phyloP scores from a whole-genome alignment of 441 rosid species.

The Bruguiera hainesii region DNA sequence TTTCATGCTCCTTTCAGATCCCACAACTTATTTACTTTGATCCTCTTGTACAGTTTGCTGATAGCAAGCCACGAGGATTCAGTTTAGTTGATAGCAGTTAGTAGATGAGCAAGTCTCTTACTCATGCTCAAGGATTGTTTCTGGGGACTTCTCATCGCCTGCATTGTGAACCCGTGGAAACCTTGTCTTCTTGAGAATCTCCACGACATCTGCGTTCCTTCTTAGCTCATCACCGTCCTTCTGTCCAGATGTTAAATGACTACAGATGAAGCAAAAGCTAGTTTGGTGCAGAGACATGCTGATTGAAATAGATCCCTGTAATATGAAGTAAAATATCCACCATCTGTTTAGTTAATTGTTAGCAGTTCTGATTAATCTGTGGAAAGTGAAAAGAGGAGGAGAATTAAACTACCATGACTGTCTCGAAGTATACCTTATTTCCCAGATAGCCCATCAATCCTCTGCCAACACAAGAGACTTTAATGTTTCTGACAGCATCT shows the following conservation, averaged over 20 bases:
- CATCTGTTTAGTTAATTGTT: constrained; percentile 4
- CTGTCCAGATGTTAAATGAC: constrained; percentile 93
- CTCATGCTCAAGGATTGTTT: constrained; percentile 93
- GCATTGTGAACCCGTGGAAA: constrained; percentile 65
- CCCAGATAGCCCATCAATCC: constrained; percentile 98
- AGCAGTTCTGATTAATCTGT: constrained; percentile 6
- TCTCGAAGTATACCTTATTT: constrained; percentile 62
- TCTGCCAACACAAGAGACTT: constrained; percentile 96
- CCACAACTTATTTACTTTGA: not conserved
- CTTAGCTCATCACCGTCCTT: constrained; percentile 96
- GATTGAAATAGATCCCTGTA: constrained; percentile 92
- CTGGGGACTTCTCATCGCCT: constrained; percentile 76
- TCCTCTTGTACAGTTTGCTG: not conserved
- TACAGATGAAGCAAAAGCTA: constrained; percentile 92
- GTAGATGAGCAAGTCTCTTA: constrained; percentile 35
- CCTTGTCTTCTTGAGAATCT: constrained; percentile 88
- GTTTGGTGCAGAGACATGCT: constrained; percentile 97
- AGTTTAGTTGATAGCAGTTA: constrained; percentile 5
- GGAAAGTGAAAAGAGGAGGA: constrained; percentile 3
- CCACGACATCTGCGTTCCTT: constrained; percentile 94
- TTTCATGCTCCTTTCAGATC: not conserved
- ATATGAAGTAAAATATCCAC: constrained; percentile 20
- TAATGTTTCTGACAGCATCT: constrained; percentile 79
- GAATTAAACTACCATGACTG: constrained; percentile 6
- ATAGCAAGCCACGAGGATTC: not conserved